Evolutionary conservation across 1,284 basidiomycete species (phyloP).

Genomic region (Cutaneotrichosporon sp.): DNA sequence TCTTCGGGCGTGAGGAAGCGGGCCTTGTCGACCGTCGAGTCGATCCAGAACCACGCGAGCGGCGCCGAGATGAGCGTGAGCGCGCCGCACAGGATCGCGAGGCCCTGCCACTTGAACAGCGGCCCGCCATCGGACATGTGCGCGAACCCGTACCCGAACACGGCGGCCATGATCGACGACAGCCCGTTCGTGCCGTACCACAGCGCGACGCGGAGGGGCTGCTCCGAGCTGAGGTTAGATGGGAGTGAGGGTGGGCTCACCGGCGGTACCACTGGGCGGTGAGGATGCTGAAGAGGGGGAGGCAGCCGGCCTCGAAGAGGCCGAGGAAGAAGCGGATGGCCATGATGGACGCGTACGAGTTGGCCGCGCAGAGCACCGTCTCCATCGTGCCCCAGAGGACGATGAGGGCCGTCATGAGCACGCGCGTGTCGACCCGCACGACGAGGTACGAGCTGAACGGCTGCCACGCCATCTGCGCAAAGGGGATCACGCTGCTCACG

Average conservation of each 20-base stretch:
- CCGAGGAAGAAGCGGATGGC: slow-evolving; percentile 51
- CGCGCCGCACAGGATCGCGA: slow-evolving; percentile 51
- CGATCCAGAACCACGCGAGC: slow-evolving; percentile 44
- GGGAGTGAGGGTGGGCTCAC: slow-evolving; percentile 4
- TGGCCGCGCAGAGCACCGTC: slow-evolving; percentile 41
- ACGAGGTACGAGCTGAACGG: slow-evolving; percentile 51
- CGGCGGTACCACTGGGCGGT: slow-evolving; percentile 53
- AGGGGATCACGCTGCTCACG: slow-evolving; percentile 42
- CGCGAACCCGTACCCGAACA: slow-evolving; percentile 22
- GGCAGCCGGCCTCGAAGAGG: slow-evolving; percentile 53
- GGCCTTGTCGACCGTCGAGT: slow-evolving; percentile 46
- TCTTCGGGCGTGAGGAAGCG: slow-evolving; percentile 52
- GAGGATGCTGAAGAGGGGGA: slow-evolving; percentile 52
- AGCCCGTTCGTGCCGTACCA: slow-evolving; percentile 53
- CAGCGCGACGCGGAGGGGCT: slow-evolving; percentile 46
- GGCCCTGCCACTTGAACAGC: slow-evolving; percentile 42
- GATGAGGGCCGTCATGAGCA: slow-evolving; percentile 46
- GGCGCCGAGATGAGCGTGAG: slow-evolving; percentile 50
- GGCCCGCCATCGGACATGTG: slow-evolving; percentile 32
- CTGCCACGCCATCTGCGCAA: slow-evolving; percentile 49
- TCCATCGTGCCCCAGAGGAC: slow-evolving; percentile 44
- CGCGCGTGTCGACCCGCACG: slow-evolving; percentile 42
- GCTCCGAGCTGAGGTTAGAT: slow-evolving; percentile 24
- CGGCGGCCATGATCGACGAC: slow-evolving; percentile 34
- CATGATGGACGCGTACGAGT: slow-evolving; percentile 33